Evolutionary conservation across 164 flowering plant species (phyloP).

Genomic region (Aristolochia contorta): DNA sequence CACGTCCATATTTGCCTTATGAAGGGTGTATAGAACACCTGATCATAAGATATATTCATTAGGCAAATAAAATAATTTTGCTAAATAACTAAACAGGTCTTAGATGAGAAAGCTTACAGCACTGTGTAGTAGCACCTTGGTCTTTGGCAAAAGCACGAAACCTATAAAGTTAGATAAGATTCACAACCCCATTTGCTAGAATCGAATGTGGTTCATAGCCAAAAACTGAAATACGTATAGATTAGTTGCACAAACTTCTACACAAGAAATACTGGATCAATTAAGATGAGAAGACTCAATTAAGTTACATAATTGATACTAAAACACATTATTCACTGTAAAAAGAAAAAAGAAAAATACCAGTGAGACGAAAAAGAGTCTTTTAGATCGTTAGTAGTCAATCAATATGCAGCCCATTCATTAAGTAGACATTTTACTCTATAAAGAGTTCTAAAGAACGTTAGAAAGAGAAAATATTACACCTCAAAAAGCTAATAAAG

Average conservation of each 20-base stretch:
- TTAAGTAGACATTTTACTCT: no score
- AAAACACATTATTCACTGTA: no score
- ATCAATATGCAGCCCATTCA: no score
- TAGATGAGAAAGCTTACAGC: slow-evolving; percentile 50
- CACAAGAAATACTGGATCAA: no score
- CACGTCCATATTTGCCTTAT: slow-evolving; percentile 96
- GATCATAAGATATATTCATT: neutral
- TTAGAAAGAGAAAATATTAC: no score
- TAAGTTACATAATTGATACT: neutral
- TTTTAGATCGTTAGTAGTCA: no score
- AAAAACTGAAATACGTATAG: slow-evolving; percentile 51
- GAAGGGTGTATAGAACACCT: slow-evolving; percentile 87
- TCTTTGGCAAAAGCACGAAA: slow-evolving; percentile 71
- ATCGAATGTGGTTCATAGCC: slow-evolving; percentile 97
- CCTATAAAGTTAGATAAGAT: slow-evolving; percentile 69
- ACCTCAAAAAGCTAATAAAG: no score
- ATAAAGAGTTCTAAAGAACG: no score
- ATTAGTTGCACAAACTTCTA: neutral
- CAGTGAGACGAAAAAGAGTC: no score
- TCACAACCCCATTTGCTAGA: slow-evolving; percentile 72
- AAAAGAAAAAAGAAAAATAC: no score
- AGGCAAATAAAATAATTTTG: neutral
- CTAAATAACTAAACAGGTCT: neutral
- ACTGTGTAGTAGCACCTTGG: slow-evolving; percentile 77
- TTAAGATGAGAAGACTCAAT: neutral